phyloP scores from a whole-genome alignment of 2,329 filamentous ascomycete species.

The Phaeophleospora eucalypticola region DNA sequence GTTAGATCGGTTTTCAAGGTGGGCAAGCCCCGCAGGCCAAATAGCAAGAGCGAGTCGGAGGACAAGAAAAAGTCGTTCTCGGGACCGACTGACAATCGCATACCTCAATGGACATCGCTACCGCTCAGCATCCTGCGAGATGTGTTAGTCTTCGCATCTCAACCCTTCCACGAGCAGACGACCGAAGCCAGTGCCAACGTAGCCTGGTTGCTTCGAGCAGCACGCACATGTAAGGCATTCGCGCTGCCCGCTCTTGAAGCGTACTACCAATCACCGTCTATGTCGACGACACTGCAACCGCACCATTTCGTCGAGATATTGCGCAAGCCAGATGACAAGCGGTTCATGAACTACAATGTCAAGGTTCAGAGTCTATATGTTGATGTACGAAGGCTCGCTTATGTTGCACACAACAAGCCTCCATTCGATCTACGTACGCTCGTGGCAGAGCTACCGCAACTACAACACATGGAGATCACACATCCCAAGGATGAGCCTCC shows the following conservation, averaged over 20 bases:
- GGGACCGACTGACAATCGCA: constrained; percentile 31
- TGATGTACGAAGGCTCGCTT: constrained; percentile 58
- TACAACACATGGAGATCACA: constrained; percentile 67
- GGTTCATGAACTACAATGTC: constrained; percentile 57
- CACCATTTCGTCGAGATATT: constrained; percentile 32
- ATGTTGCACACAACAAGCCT: constrained; percentile 50
- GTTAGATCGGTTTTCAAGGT: constrained; percentile 16
- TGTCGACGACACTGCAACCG: constrained; percentile 28
- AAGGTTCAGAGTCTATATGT: constrained; percentile 69
- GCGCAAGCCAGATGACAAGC: constrained; percentile 22
- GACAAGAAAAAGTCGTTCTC: constrained; percentile 22
- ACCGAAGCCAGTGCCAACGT: constrained; percentile 23
- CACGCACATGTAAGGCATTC: constrained; percentile 33
- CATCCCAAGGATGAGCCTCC: constrained; percentile 66
- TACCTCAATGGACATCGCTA: constrained; percentile 33
- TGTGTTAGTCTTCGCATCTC: constrained; percentile 33
- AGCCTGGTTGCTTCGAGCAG: constrained; percentile 32
- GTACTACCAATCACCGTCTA: constrained; percentile 31
- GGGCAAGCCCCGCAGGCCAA: constrained; percentile 23
- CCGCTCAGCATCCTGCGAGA: constrained; percentile 33
- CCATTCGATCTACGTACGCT: constrained; percentile 56
- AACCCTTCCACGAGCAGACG: constrained; percentile 22
- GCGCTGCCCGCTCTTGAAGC: constrained; percentile 35
- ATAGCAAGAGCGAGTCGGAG: constrained; percentile 17
- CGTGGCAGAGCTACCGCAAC: constrained; percentile 60